These are phyloP conservation scores for Euphorbia pulcherrima DNA, from an alignment of 345 rosid species.

Conservation along the genomic window DNA sequence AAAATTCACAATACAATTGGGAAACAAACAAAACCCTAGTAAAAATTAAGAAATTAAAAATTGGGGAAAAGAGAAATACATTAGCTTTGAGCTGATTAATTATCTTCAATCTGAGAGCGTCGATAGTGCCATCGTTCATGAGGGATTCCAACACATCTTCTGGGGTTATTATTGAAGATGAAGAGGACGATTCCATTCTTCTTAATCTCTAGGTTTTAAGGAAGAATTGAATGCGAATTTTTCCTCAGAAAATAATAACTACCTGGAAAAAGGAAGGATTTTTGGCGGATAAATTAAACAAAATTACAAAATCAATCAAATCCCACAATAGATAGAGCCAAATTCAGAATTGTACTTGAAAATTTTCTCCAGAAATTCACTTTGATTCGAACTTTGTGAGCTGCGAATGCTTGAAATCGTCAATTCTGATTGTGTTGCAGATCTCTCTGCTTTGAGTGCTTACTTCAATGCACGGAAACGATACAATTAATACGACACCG, in stretches of 20 bases:
- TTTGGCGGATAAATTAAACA: neutral
- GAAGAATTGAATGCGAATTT: neutral
- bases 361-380: neutral
- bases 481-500: neutral
- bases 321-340: neutral
- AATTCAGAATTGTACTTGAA: neutral
- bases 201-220: neutral
- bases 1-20: neutral
- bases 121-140: constrained; percentile 89
- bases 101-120: constrained; percentile 72
- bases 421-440: neutral
- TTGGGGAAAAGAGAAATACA: constrained; percentile 31
- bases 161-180: constrained; percentile 69
- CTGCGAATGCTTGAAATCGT: neutral
- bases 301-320: neutral
- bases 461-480: neutral
- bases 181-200: constrained; percentile 24
- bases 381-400: neutral
- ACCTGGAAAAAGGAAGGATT: constrained; percentile 2
- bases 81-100: constrained; percentile 90
- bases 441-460: neutral
- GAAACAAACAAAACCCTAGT: constrained; percentile 5
- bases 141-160: constrained; percentile 80
- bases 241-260: neutral
- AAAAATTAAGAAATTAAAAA: neutral